Evolutionary conservation across 2,329 filamentous ascomycete genomes (phyloP).

Genomic region (Aspergillus calidoustus): DNA sequence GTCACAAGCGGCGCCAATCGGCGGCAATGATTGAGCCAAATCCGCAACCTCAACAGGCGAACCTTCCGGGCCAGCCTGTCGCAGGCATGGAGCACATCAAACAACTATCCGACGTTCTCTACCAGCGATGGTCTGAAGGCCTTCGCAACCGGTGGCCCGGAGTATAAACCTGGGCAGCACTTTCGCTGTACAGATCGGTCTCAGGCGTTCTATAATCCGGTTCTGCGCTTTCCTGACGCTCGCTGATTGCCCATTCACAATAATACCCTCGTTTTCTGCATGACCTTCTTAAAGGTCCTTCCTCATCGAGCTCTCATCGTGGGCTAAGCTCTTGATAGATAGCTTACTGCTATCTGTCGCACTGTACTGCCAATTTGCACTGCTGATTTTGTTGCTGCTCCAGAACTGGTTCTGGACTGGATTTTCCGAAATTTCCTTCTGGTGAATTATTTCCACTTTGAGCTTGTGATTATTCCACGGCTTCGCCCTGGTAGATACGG

Average conservation of each 20-base stretch:
- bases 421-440: constrained; percentile 19
- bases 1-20: constrained; percentile 70
- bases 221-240: constrained; percentile 24
- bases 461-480: constrained; percentile 17
- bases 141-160: constrained; percentile 71
- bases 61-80: constrained; percentile 61
- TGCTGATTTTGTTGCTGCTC: constrained; percentile 4
- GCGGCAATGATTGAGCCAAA: constrained; percentile 39
- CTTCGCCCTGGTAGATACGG: constrained; percentile 22
- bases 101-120: constrained; percentile 86
- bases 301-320: background rate
- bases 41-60: constrained; percentile 44
- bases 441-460: constrained; percentile 19
- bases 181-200: constrained; percentile 36
- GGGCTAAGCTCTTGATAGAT: background rate
- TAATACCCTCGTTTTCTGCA: constrained; percentile 16
- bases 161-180: constrained; percentile 21
- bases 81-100: constrained; percentile 91
- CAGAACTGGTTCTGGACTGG: constrained; percentile 18
- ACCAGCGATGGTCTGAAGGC: constrained; percentile 86
- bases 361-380: constrained; percentile 6
- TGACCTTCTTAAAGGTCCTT: background rate
- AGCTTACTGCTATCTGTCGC: background rate
- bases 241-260: constrained; percentile 14
- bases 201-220: constrained; percentile 30